These are phyloP conservation scores for Kingdonia uniflora DNA, from an alignment of 164 flowering plant genomes.

Conservation along the genomic window DNA sequence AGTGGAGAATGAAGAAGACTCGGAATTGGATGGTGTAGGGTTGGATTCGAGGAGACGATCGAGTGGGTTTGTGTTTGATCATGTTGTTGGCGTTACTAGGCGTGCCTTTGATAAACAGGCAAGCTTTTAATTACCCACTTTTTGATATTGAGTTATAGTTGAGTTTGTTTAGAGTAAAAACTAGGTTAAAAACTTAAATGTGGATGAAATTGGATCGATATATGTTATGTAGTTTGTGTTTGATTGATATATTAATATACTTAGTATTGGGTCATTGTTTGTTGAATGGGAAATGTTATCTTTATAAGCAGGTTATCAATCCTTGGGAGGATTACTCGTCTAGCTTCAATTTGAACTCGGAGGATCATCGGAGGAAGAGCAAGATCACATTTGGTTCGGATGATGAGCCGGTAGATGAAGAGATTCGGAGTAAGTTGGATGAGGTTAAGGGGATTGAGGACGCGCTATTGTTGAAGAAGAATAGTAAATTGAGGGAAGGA, in stretches of 20 bases:
- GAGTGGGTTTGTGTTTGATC: conserved; percentile 54
- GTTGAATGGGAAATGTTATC: too few relatives aligned
- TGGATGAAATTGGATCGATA: too few relatives aligned
- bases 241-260: too few relatives aligned
- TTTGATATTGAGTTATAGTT: too few relatives aligned
- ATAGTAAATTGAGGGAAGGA: conserved; percentile 52
- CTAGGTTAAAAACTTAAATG: too few relatives aligned
- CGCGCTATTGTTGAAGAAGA: conserved; percentile 57
- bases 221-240: too few relatives aligned
- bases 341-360: conserved; percentile 12
- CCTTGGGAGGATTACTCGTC: conserved; percentile 50
- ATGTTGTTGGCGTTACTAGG: conserved; percentile 40
- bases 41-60: neutral
- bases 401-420: conserved; percentile 71
- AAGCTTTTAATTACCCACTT: too few relatives aligned
- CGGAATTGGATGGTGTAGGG: conserved; percentile 6
- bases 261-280: too few relatives aligned
- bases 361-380: conserved; percentile 16
- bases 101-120: conserved; percentile 39
- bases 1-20: conserved; percentile 21
- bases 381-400: conserved; percentile 61
- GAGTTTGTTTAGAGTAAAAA: too few relatives aligned
- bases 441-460: conserved; percentile 59
- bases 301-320: conserved; percentile 37
- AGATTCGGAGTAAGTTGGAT: conserved; percentile 40